These are phyloP conservation scores for Trichocomaceae sp. DNA, from an alignment of 2,329 filamentous ascomycete species.

Conservation along the genomic window DNA sequence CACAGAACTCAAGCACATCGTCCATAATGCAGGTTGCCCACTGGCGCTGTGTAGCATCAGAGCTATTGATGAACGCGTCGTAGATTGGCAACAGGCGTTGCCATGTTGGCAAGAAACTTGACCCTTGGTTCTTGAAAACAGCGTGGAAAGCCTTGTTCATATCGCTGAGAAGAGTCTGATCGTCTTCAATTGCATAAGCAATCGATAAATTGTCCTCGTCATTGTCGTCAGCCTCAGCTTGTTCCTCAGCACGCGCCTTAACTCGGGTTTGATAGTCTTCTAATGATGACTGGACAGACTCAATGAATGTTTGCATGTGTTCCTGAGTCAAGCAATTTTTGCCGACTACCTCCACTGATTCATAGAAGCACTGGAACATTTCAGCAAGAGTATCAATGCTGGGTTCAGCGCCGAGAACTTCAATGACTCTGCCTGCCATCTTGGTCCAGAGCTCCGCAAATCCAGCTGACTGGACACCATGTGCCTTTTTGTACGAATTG, in stretches of 20 bases:
- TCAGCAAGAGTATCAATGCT: conserved; percentile 94
- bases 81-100: conserved; percentile 80
- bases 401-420: conserved; percentile 87
- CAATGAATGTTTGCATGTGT: conserved; percentile 83
- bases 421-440: conserved; percentile 83
- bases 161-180: conserved; percentile 90
- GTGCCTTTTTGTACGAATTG: conserved; percentile 88
- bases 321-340: conserved; percentile 69
- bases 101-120: conserved; percentile 79
- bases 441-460: conserved; percentile 76
- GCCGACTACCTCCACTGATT: conserved; percentile 89
- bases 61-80: conserved; percentile 70
- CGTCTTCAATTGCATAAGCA: conserved; percentile 88
- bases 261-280: conserved; percentile 91
- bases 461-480: conserved; percentile 71
- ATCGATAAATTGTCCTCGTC: conserved; percentile 85
- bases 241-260: conserved; percentile 73
- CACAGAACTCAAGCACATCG: conserved; percentile 95
- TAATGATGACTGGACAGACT: conserved; percentile 74
- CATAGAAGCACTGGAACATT: conserved; percentile 99
- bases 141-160: conserved; percentile 99
- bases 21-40: conserved; percentile 99
- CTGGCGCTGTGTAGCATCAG: conserved; percentile 84
- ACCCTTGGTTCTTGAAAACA: conserved; percentile 93
- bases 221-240: conserved; percentile 74